Evolutionary conservation across 1,139 yeast genomes (phyloP).

Genomic region (Blastobotrys proliferans): DNA sequence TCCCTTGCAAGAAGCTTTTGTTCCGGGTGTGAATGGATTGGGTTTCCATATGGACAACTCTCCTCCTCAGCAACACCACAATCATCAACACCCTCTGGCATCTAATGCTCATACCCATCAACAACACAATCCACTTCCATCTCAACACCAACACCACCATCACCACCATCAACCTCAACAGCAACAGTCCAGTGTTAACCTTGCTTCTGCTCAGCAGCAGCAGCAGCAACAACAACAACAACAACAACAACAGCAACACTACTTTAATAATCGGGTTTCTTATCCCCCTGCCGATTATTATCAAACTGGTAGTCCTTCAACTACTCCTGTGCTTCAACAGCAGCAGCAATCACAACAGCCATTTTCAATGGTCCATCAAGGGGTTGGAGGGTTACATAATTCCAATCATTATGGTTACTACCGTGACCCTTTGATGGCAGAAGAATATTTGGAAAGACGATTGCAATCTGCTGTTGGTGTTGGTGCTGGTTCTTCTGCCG

Average conservation of each 20-base stretch:
- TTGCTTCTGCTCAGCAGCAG: neutral
- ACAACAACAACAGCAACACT: slow-evolving; percentile 1
- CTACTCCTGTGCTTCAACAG: neutral
- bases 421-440: slow-evolving; percentile 5
- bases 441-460: neutral
- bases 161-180: neutral
- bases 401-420: slow-evolving; percentile 12
- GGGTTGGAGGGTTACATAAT: slow-evolving; percentile 10
- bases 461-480: neutral
- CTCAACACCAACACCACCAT: neutral
- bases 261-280: slow-evolving; percentile 5
- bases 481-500: neutral
- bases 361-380: slow-evolving; percentile 13
- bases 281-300: slow-evolving; percentile 7
- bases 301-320: neutral
- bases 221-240: neutral
- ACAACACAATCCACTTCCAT: neutral
- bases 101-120: neutral
- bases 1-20: slow-evolving; percentile 15
- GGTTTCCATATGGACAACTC: slow-evolving; percentile 8
- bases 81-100: neutral
- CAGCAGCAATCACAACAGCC: slow-evolving; percentile 10
- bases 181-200: slow-evolving; percentile 3
- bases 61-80: neutral
- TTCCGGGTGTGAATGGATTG: slow-evolving; percentile 11